Base-by-base conservation (phyloP, 1,284 basidiomycete genomes). In the Mycosarcoma maydis region DNA sequence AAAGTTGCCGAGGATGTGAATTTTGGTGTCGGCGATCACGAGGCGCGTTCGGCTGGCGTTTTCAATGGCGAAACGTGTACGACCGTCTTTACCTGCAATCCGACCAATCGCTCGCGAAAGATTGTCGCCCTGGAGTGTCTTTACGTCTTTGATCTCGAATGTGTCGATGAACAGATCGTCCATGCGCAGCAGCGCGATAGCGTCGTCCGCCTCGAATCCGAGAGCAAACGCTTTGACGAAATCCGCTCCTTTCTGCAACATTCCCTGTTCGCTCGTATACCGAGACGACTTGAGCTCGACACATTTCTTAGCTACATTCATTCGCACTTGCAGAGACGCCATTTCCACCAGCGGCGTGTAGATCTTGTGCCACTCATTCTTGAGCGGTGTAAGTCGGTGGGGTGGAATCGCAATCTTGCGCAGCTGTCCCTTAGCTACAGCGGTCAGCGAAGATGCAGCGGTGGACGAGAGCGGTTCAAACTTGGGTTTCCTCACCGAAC, bases 121-220 rank as follows among this genome's bases (percentile, higher is more conserved):
- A 82, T 98, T 96, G 80, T 98, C 96, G 2, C 95, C 95, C 68
- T 97, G 94, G 4, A 98, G 86, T 0, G 93, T 96, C 84, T 98
- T 98, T 57, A 98, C 94, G 76, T 98, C 95, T 83, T 98, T 98
- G 83, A 98, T 94, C 84, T 98, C 80, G 76, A 98, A 98, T 0
- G 94, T 94, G 81, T 98, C 95, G 38, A 98, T 89, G 83, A 98
- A 98, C 14, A 98, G 87, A 82, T 98, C 96, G 80, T 98, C 95
- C 77, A 98, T 84, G 66, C 95, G 88, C 26, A 98, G 87, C 9
- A 98, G 88, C 3, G 95, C 96, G 69, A 98, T 91, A 1, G 95
- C 90, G 78, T 98, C 95, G 91, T 98, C 76, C 0, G 75, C 74
- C 29, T 67, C 93, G 77, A 98, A 98, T 3, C 95, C 95, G 6